Evolutionary conservation across 2,329 filamentous ascomycete genomes (phyloP).

Genomic region (Pezicula carpinea): DNA sequence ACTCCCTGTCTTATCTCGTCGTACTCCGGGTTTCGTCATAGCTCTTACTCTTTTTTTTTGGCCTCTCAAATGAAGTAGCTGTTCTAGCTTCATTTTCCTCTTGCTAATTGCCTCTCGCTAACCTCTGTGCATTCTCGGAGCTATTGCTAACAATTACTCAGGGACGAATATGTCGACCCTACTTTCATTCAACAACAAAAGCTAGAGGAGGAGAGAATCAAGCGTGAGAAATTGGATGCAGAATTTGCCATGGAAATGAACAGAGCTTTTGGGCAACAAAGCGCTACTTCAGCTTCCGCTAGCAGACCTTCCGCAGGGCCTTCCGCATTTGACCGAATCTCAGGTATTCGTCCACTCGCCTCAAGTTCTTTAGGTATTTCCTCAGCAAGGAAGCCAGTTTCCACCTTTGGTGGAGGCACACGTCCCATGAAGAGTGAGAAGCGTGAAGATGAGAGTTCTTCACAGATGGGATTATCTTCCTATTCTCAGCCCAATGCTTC

Average conservation of each 20-base stretch:
- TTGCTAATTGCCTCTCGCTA: background rate
- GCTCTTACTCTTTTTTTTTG: background rate
- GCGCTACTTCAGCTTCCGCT: background rate
- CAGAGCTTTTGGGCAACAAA: background rate
- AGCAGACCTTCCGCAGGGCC: conserved; percentile 8
- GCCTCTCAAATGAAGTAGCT: too few species aligned
- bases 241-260: conserved; percentile 23
- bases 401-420: background rate
- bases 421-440: conserved; percentile 3
- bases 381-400: conserved; percentile 6
- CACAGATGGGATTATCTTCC: background rate
- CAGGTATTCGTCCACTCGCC: conserved; percentile 13
- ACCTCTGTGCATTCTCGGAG: background rate
- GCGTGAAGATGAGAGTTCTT: conserved; percentile 1
- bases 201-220: conserved; percentile 35
- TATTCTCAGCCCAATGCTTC: background rate
- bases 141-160: conserved; percentile 3
- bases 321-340: conserved; percentile 24
- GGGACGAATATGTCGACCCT: conserved; percentile 21
- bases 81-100: too few species aligned
- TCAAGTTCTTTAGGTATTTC: conserved; percentile 5
- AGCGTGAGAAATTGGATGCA: conserved; percentile 31
- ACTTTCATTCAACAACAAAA: conserved; percentile 14
- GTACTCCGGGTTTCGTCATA: background rate
- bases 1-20: background rate